Evolutionary conservation across 148 eudicot genomes (phyloP), one percentile per base, ranked within the genome.

Genomic region (Dianthus caryophyllus): DNA sequence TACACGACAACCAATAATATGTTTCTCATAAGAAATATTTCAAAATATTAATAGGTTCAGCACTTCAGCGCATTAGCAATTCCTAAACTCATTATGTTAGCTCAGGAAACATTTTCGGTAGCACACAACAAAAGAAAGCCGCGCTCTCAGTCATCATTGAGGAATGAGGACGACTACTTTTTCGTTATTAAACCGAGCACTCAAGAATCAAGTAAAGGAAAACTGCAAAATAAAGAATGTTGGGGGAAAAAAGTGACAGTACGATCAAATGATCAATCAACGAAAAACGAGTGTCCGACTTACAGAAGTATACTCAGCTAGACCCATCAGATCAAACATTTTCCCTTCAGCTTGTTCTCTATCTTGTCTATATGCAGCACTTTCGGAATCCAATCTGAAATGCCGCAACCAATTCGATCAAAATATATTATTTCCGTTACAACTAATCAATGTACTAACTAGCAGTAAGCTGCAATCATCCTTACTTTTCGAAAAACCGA

Each of bases 401-500:
- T n/a, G n/a, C 15, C 26, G 68, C 72, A 75, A 51, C 57, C 67
- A 74, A 49, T 74, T 60, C 47, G 65, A 66, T 15, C 33, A 14
- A 41, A 39, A 61, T 22, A 59, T 38, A n/a, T n/a, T n/a, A 16
- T 27, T 21, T 49, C 60, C 66, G 64, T 54, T 67, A 64, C 62
- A 76, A 44, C 24, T n/a, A 61, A 73, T 48, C 52, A 64, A 20
- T 38, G 21, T 47, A 46, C 15, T 6, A 38, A 11, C 1, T 54
- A 73, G 61, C 25, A 52, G 68, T 59, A 27, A 44, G 15, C 30
- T 38, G 62, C 38, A 46, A 75, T 69, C 60, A 64, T 70, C 75
- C 87, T 83, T 82, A 93, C 98, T 80, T 90, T 46, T 76, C 72
- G 77, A 93, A 93, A 72, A 72, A 90, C 21, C 97, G 89, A 61